Base-by-base conservation (phyloP, 2,329 filamentous ascomycete genomes). In the Fusarium verrucosum region DNA sequence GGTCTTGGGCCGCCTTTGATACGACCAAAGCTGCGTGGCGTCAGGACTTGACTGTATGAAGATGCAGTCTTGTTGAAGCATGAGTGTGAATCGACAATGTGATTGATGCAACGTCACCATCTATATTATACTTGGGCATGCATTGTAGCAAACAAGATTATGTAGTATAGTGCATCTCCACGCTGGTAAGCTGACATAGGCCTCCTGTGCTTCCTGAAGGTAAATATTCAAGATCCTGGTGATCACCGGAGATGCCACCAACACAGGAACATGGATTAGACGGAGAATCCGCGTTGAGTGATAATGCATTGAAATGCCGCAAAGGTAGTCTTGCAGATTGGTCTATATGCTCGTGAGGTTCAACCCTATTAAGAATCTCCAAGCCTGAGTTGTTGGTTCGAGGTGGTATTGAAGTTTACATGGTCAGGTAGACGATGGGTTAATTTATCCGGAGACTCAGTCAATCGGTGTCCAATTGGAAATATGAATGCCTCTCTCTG, bases 211-310 rank as follows among this genome's bases (percentile, higher is more conserved):
- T 44, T 28, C 35, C 37, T 51, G 50, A 23, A 54, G 43, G 53
- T 32, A 37, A 47, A 52, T 42, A 47, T 35, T 51, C 44, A 54
- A 22, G 20, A 58, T 52, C 37, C 23, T 57, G 47, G 52, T 47
- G 46, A 28, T 22, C 20, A 51, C 45, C 32, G 38, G 49, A 33
- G 33, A 46, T 30, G 30, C 42, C 50, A 62, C 47, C 56, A 62
- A 65, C 54, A 65, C 50, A 43, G 22, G 32, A 28, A 20, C 25
- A 49, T 37, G 19, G 37, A 33, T 20, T 32, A 14, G 17, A 42
- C 38, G 25, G 17, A 47, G 19, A 23, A 16, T 41, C 35, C 28
- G n/a, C 20, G 10, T 35, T 33, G 23, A n/a, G 25, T 25, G 16
- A 37, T 38, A 22, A 28, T 26, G 11, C 23, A 40, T 44, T 17